phyloP scores from a whole-genome alignment of 768 basidiomycete species.

The Hygrophorus pudorinus region DNA sequence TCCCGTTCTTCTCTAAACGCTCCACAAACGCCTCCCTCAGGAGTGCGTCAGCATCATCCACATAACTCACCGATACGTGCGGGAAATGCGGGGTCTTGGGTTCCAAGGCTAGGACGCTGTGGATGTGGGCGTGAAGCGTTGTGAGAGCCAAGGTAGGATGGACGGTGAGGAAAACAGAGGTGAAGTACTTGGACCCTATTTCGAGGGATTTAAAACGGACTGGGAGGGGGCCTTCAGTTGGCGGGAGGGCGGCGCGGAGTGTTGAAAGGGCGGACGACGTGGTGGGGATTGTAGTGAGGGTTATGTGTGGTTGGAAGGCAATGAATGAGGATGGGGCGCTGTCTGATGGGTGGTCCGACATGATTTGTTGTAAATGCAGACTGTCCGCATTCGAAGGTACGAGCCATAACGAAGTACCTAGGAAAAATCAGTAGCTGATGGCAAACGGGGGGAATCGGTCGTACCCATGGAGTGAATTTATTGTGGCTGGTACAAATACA shows the following conservation, averaged over 20 bases:
- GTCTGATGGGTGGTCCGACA: slow-evolving; percentile 28
- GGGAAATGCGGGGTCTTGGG: slow-evolving; percentile 51
- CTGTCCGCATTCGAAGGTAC: slow-evolving; percentile 43
- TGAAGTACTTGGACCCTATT: slow-evolving; percentile 55
- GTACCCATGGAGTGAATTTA: not conserved
- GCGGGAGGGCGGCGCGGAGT: slow-evolving; percentile 24
- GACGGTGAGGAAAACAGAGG: slow-evolving; percentile 56
- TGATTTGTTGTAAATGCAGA: slow-evolving; percentile 32
- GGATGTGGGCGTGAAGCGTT: slow-evolving; percentile 38
- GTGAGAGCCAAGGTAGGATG: slow-evolving; percentile 33
- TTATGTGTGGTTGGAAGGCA: slow-evolving; percentile 59
- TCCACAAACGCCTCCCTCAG: slow-evolving; percentile 42
- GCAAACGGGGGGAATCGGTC: not conserved
- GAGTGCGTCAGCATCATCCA: slow-evolving; percentile 52
- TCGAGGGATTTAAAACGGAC: slow-evolving; percentile 45
- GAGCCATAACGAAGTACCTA: slow-evolving; percentile 63
- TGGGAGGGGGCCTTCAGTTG: slow-evolving; percentile 20
- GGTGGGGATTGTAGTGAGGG: slow-evolving; percentile 39
- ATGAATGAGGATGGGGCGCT: slow-evolving; percentile 40
- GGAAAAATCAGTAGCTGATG: not conserved
- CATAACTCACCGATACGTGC: slow-evolving; percentile 69
- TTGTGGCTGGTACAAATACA: not conserved
- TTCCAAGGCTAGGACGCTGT: slow-evolving; percentile 25
- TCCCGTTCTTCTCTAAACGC: slow-evolving; percentile 27
- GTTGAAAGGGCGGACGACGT: slow-evolving; percentile 13